phyloP scores from a whole-genome alignment of 495 filamentous ascomycete genomes.

The Bathelium albidoporum region DNA sequence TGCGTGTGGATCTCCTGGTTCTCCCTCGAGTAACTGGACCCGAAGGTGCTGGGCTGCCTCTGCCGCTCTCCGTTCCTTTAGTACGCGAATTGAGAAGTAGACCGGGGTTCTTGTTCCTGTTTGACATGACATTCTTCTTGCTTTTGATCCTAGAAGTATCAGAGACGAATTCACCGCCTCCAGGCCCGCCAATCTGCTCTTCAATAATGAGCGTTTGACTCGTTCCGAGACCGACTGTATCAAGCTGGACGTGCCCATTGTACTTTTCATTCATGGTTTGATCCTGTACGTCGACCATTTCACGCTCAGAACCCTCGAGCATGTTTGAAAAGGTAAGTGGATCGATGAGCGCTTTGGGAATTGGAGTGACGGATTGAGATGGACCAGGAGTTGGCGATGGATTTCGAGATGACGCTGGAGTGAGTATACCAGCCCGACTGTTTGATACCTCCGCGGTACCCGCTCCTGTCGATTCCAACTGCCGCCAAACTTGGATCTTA shows the following conservation, averaged over 20 bases:
- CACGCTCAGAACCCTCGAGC: constrained; percentile 56
- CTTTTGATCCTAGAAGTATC: constrained; percentile 32
- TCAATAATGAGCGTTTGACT: constrained; percentile 68
- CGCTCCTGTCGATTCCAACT: constrained; percentile 38
- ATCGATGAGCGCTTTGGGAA: constrained; percentile 57
- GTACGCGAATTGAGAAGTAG: constrained; percentile 4
- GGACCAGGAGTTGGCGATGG: constrained; percentile 37
- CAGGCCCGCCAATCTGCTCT: constrained; percentile 50
- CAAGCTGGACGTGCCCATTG: constrained; percentile 57
- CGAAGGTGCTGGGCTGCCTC: constrained; percentile 51
- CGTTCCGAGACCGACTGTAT: constrained; percentile 52
- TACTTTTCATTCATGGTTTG: constrained; percentile 65
- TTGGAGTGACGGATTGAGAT: constrained; percentile 24
- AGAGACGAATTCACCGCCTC: constrained; percentile 54
- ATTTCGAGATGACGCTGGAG: constrained; percentile 49
- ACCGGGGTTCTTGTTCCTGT: constrained; percentile 15
- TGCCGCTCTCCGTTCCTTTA: constrained; percentile 39
- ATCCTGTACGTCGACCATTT: constrained; percentile 58
- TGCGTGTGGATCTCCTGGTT: constrained; percentile 51
- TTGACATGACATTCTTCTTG: constrained; percentile 30
- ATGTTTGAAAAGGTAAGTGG: constrained; percentile 59
- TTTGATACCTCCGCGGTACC: constrained; percentile 20
- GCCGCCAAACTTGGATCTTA: constrained; percentile 72
- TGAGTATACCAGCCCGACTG: constrained; percentile 39
- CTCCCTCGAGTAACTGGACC: constrained; percentile 55